Conservation (phyloP, 768 basidiomycete species). For the Lentinula guzmanii region DNA sequence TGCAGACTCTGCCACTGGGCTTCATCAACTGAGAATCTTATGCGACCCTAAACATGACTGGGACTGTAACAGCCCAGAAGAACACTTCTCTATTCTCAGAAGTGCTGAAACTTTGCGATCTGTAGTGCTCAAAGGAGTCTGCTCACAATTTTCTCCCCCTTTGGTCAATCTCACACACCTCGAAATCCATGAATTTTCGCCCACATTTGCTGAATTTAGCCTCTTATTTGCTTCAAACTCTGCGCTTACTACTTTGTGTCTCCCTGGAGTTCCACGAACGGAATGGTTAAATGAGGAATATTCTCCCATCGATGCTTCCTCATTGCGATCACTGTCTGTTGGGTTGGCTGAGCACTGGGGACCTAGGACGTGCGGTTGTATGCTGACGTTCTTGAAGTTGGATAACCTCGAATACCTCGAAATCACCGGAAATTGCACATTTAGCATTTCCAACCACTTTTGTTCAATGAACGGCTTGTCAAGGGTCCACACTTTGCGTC, state of each 20-base stretch:
- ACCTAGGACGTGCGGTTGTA: constrained; percentile 15
- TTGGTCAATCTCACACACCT: constrained; percentile 12
- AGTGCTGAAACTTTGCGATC: constrained; percentile 5
- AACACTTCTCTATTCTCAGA: neutral
- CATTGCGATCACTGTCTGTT: constrained; percentile 19
- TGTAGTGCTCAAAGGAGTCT: constrained; percentile 13
- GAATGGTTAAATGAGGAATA: neutral
- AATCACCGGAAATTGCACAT: constrained; percentile 7
- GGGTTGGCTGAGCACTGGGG: constrained; percentile 9
- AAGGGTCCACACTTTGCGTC: constrained; percentile 5
- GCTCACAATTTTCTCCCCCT: neutral
- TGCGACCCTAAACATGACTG: neutral
- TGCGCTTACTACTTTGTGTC: constrained; percentile 5
- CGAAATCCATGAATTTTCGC: constrained; percentile 13
- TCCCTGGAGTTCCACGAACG: constrained; percentile 8
- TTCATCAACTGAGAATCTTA: neutral
- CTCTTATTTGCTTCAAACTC: constrained; percentile 14
- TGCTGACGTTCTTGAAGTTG: constrained; percentile 15
- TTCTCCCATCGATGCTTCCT: constrained; percentile 16
- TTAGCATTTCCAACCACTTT: neutral
- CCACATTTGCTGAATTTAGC: constrained; percentile 10
- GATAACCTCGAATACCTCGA: constrained; percentile 27
- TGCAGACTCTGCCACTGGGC: neutral
- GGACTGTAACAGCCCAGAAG: neutral
- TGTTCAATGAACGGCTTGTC: neutral